A percentile compares a stretch with the other conserved stretches of the same genome.
phyloP scores from a whole-genome alignment of 768 basidiomycete genomes.

The Infundibulicybe gibba region DNA sequence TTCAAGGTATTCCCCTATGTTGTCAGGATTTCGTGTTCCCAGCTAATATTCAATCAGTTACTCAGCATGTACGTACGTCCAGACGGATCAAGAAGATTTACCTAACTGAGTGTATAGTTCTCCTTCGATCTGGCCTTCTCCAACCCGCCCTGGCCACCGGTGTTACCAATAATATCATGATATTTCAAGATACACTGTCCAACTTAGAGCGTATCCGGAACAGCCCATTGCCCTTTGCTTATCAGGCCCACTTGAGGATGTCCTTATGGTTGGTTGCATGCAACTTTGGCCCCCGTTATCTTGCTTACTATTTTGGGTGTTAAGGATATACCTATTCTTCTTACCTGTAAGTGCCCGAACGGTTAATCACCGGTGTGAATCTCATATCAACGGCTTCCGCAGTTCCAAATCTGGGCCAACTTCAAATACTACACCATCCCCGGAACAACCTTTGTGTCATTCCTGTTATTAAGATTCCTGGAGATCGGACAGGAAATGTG shows the following conservation, averaged over 20 bases:
- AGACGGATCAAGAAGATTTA: not conserved
- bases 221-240: conserved; percentile 67
- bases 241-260: conserved; percentile 63
- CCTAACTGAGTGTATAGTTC: conserved; percentile 19
- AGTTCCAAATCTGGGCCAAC: conserved; percentile 47
- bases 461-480: conserved; percentile 63
- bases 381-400: conserved; percentile 5
- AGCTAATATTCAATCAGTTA: conserved; percentile 28
- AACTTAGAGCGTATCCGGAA: conserved; percentile 62
- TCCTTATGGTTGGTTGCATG: conserved; percentile 43
- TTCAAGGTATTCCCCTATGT: conserved; percentile 30
- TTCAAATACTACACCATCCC: conserved; percentile 52
- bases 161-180: conserved; percentile 38
- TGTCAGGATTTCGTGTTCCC: conserved; percentile 1
- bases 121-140: conserved; percentile 41
- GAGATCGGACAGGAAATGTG: conserved; percentile 69
- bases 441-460: conserved; percentile 58
- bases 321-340: conserved; percentile 24
- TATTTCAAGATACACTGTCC: conserved; percentile 54
- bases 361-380: conserved; percentile 12
- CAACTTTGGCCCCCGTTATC: not conserved
- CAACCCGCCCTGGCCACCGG: conserved; percentile 50
- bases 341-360: conserved; percentile 31
- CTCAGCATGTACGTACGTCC: conserved; percentile 30
- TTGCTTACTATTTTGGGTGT: not conserved